Conservation (phyloP, 2,329 filamentous ascomycete species). For the Paracoccidioides lutzii region DNA sequence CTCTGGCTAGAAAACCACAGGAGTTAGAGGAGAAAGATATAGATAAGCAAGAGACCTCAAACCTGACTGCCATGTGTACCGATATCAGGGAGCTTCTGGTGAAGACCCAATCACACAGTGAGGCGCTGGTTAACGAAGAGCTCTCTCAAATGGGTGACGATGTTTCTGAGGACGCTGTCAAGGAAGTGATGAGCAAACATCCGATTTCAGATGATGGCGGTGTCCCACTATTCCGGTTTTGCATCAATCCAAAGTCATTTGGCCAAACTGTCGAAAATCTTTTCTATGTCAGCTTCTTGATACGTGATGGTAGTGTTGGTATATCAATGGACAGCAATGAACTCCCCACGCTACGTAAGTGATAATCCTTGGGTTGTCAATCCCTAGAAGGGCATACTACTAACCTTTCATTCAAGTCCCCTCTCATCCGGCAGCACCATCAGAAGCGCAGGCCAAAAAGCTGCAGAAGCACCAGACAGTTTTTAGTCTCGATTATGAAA, state of each 20-base stretch:
- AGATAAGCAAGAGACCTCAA: constrained; percentile 61
- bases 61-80: constrained; percentile 65
- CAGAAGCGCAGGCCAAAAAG: constrained; percentile 38
- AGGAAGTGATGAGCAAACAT: constrained; percentile 36
- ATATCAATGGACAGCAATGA: constrained; percentile 61
- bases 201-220: constrained; percentile 56
- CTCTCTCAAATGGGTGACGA: constrained; percentile 19
- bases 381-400: neutral
- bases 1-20: constrained; percentile 59
- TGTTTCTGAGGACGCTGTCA: constrained; percentile 13
- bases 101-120: constrained; percentile 30
- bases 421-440: constrained; percentile 34
- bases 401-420: constrained; percentile 16
- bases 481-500: constrained; percentile 72
- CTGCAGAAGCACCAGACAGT: constrained; percentile 70
- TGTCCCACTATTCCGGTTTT: constrained; percentile 71
- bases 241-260: constrained; percentile 80
- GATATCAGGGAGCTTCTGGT: constrained; percentile 54
- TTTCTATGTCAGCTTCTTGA: constrained; percentile 91
- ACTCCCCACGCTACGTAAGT: constrained; percentile 69
- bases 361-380: constrained; percentile 1
- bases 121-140: constrained; percentile 38
- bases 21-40: constrained; percentile 64
- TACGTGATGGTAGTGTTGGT: constrained; percentile 68
- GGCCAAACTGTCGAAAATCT: constrained; percentile 93